Evolutionary conservation across 1,284 basidiomycete genomes (phyloP).

Genomic region (Thelephora terrestris): DNA sequence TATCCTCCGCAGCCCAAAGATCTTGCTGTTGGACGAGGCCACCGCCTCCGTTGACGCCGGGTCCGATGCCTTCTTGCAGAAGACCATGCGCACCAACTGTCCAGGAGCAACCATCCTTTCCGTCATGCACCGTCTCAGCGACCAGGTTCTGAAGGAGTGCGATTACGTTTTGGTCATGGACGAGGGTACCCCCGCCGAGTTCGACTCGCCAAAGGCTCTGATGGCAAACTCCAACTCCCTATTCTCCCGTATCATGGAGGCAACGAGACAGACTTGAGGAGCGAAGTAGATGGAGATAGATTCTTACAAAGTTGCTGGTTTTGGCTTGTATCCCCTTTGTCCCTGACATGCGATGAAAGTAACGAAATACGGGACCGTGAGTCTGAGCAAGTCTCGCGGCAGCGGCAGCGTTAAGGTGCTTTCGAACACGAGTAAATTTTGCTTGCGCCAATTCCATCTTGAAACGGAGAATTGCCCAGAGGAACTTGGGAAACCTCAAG

Average conservation of each 20-base stretch:
- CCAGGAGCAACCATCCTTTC: constrained; percentile 18
- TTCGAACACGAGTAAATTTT: too few relatives aligned
- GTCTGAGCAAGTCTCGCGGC: too few relatives aligned
- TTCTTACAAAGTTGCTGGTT: too few relatives aligned
- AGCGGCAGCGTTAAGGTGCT: too few relatives aligned
- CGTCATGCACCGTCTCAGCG: constrained; percentile 21
- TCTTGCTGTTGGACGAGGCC: constrained; percentile 41
- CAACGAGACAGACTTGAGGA: constrained; percentile 9
- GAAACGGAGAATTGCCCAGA: too few relatives aligned
- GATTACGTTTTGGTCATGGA: constrained; percentile 24
- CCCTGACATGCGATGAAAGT: too few relatives aligned
- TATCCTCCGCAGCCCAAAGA: constrained; percentile 35
- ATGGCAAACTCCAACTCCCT: constrained; percentile 15
- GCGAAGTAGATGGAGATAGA: too few relatives aligned
- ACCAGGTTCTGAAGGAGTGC: constrained; percentile 19
- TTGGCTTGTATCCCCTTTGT: too few relatives aligned
- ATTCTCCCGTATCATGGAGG: constrained; percentile 21
- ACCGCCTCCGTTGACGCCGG: constrained; percentile 25
- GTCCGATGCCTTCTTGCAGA: constrained; percentile 22
- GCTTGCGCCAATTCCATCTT: too few relatives aligned
- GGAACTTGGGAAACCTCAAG: too few relatives aligned
- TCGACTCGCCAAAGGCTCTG: constrained; percentile 15
- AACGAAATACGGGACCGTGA: too few relatives aligned
- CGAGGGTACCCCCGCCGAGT: constrained; percentile 20
- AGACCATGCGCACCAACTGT: constrained; percentile 21